Evolutionary conservation across 148 eudicot genomes (phyloP), one percentile per base, ranked within the genome.

Genomic region (Camellia sinensis): DNA sequence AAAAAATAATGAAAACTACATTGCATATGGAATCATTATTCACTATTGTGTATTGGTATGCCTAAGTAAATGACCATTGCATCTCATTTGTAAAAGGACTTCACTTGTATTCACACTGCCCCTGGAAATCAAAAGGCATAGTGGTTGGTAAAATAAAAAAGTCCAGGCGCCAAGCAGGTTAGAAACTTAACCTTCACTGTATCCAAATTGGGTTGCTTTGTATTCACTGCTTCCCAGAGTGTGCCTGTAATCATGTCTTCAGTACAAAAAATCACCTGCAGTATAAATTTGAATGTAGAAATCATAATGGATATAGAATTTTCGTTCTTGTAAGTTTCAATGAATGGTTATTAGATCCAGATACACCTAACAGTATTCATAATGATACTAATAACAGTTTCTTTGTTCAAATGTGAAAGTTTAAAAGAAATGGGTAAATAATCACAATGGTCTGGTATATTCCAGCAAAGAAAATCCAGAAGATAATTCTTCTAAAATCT

Each of bases 211-310:
- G 91, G 80, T 76, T 90, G 95, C 85, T 83, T 87, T 65, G 86
- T 90, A 78, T 89, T 95, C 81, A 95, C 80, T 54, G 92, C 96
- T 57, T 89, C 92, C 96, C 93, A 89, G 37, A 93, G 94, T 5
- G 98, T 85, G 71, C 89, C 77, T 77, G 74, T 74, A 67, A 94
- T 87, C 98, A 94, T 94, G 81, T 91, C 94, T 84, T 91, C 89
- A 48, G 98, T 94, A 79, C 97, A 91, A 81, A 86, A 91, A 29
- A 94, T 88, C 72, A 92, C 78, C 97, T 92, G 88, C 78, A 84
- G 64, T 12, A 67, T 22, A 73, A 13, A 46, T 3, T 17, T 1
- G 0, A 72, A 40, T 3, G 9, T 78, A 11, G 3, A 78, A 78
- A 4, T 50, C 46, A 3, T 19, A 76, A 48, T 13, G 8, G 57